Base-by-base conservation (phyloP, 1,139 yeast genomes). In the Protomyces pachydermus region DNA sequence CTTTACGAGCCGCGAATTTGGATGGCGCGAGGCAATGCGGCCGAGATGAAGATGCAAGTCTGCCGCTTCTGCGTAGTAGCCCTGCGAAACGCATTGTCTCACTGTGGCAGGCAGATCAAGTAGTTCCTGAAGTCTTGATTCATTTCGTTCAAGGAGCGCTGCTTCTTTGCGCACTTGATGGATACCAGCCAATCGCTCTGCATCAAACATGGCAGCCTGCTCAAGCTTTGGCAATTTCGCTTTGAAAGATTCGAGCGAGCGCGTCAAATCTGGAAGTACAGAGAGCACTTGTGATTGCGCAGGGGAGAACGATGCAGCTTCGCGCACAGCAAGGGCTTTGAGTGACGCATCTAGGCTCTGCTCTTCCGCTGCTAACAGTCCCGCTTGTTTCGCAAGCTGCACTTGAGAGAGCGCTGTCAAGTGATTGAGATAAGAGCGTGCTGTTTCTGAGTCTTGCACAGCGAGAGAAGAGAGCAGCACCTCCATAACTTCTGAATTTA, bases 31-130 rank as follows among this genome's bases (percentile, higher is more conserved):
- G 0, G 81, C 78, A 48, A 91, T 77, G 58, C 95, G 80, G 67
- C 85, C 82, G 0, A 88, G 83, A 71, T 88, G 84, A 54, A 86
- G 81, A 18, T 90, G 85, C 18, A 88, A 82, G 69, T 89, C 96
- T 45, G 91, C 80, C 5, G 97, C 91, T 71, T 91, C 97, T 51
- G 91, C 88, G 72, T 91, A 93, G 72, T 88, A 88, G 0, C 97
- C 97, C 63, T 88, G 87, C 61, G 84, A 79, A 5, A 91, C 89
- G 74, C 97, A 89, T n/a, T 91, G 84, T 64, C 84, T 81, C 51
- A 95, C 85, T 61, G 91, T 75, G 1, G 95, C 81, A 0, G 98
- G 98, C 38, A 93, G 77, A 71, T 90, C 96, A 67, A 91, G 78
- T 10, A 91, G 80, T 70, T 89, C 96, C 67, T 88, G 82, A 10